Evolutionary conservation across 345 rosid genomes (phyloP).

Genomic region (Hirschfeldia incana): DNA sequence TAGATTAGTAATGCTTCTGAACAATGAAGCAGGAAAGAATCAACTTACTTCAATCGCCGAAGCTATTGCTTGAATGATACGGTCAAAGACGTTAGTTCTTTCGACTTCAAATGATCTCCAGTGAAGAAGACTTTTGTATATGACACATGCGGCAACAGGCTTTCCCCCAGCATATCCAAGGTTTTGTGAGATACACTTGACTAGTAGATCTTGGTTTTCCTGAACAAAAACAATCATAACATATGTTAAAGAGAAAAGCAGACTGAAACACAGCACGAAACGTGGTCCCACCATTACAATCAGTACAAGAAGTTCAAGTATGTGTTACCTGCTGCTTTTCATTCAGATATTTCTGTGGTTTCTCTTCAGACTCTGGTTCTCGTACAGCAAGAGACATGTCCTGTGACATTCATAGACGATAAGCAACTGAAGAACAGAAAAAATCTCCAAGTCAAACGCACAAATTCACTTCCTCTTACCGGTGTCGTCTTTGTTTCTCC

Average conservation of each 20-base stretch:
- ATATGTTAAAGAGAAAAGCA: constrained; percentile 9
- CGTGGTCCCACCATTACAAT: not conserved
- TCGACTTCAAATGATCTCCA: constrained; percentile 99
- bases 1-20: not conserved
- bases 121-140: constrained; percentile 93
- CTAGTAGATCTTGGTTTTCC: constrained; percentile 91
- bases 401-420: constrained; percentile 41
- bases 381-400: constrained; percentile 64
- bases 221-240: constrained; percentile 37
- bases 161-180: constrained; percentile 87
- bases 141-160: constrained; percentile 94
- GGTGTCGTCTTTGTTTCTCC: constrained; percentile 66
- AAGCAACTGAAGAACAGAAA: too few species aligned
- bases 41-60: constrained; percentile 74
- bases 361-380: constrained; percentile 97
- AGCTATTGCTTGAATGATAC: constrained; percentile 93
- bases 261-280: constrained; percentile 1
- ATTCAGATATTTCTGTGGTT: constrained; percentile 91
- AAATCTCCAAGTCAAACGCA: too few species aligned
- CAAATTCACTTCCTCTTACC: constrained; percentile 46
- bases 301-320: not conserved
- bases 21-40: constrained; percentile 3
- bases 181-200: constrained; percentile 88
- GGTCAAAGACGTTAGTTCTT: constrained; percentile 92
- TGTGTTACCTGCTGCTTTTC: constrained; percentile 88